Percentiles rank a stretch among this genome's conserved stretches.
These are phyloP conservation scores for Pinus albicaulis DNA, from an alignment of 75 land plant species.

Conservation along the genomic window DNA sequence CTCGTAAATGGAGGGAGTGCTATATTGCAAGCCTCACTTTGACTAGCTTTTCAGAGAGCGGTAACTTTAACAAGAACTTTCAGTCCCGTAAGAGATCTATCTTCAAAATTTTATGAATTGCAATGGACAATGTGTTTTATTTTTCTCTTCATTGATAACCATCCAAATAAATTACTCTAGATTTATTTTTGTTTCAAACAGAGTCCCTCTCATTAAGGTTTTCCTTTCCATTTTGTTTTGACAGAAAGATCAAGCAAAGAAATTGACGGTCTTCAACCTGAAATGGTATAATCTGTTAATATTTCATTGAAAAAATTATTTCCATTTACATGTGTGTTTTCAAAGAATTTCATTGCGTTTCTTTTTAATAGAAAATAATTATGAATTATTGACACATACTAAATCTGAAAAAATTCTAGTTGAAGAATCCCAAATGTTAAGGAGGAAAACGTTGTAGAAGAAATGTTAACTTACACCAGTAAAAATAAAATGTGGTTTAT, in stretches of 20 bases:
- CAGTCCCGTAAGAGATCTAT: slow-evolving; percentile 37
- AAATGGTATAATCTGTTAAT: background rate
- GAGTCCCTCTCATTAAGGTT: background rate
- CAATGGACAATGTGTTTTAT: background rate
- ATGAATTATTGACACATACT: no score
- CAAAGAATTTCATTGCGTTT: no score
- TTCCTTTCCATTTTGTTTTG: background rate
- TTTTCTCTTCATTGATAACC: background rate
- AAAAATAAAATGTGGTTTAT: no score
- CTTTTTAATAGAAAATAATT: no score
- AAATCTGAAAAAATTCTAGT: no score
- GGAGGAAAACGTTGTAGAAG: no score
- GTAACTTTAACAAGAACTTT: slow-evolving; percentile 50
- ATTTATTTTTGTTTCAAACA: background rate
- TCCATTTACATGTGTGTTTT: background rate
- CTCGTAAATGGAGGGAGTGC: slow-evolving; percentile 74
- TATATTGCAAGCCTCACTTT: slow-evolving; percentile 78
- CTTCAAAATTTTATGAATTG: background rate
- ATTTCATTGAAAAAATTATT: background rate
- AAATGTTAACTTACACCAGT: no score
- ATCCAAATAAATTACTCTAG: background rate
- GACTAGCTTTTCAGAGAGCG: slow-evolving; percentile 65
- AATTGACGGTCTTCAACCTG: background rate
- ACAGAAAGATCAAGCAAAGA: slow-evolving; percentile 10
- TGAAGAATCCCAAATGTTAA: no score